Base-by-base conservation (phyloP, 495 filamentous ascomycete genomes). In the Usnea hakonensis region DNA sequence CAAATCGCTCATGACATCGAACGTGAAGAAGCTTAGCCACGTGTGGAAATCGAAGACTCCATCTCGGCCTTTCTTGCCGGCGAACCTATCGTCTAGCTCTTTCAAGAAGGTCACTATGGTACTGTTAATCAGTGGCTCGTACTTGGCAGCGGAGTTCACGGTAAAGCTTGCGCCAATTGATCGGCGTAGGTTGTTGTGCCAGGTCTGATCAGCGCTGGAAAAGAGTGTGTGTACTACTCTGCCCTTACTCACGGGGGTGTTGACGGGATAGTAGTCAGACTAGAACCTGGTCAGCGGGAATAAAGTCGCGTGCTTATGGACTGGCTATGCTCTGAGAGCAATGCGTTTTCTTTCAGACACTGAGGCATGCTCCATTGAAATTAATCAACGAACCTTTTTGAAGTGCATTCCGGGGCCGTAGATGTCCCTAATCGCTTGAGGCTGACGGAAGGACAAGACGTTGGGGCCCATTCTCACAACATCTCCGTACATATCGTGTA, bases 381-480 rank as follows among this genome's bases (percentile, higher is more conserved):
- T 6, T 5, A 7, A 5, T 48, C 17, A 41, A 13, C 72, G 46
- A 63, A 89, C 86, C 80, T 92, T 93, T 60, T 75, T 76, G 69
- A 90, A 90, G 19, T 87, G 87, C 72, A 90, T 91, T 68, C 90
- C 90, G 59, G 91, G 76, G 2, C 90, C 87, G 68, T 92, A 94
- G 33, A 94, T 92, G 10, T 78, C 77, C 69, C 87, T 89, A 50
- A 90, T 73, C 13, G 86, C 84, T 56, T 78, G 77, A 0, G 88
- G 86, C 65, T 89, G 81, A 5, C 82, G 77, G 64, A 90, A 87
- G 0, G 86, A 87, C 28, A 90, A 71, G 1, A 77, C 76, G 62
- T 87, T 84, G 17, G 88, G 88, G 5, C 87, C 85, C 16, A 90
- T 71, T 36, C 88, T 81, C 7, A 91, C 85, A 5, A 91, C 77